Evolutionary conservation across 192 early-diverging fungal species (phyloP), one percentile per base, ranked within the genome.

Genomic region (Coemansia furcata): DNA sequence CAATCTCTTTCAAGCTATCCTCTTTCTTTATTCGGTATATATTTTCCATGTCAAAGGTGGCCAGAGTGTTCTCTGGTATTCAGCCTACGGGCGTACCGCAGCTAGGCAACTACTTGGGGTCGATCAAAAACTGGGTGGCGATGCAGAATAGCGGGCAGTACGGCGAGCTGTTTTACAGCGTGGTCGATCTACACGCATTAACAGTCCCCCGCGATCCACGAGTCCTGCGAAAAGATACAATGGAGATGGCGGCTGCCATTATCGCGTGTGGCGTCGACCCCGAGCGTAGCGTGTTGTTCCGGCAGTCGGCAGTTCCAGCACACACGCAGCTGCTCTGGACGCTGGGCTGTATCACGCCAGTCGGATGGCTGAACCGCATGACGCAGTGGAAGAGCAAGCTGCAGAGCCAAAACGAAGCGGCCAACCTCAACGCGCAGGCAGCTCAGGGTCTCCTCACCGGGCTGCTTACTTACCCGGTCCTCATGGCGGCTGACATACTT

Each of bases 41-140:
- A 40, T 26, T 35, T 32, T 6, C 9, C 9, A 61, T 55, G 52
- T 55, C 52, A 30, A 55, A 55, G 30, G 30, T 55, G 52, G 52
- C 30, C 6, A 33, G 52, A 55, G 78, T 89, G 36, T 88, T 97
- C 49, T 94, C 93, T 6, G 95, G 94, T 1, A 96, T 97, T 67
- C 95, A 97, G 77, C 94, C 96, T 11, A 98, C 96, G 35, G 96
- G 94, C 6, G 86, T 88, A 19, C 94, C 94, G 37, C 96, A 98
- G 69, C 81, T 98, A 23, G 96, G 96, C 59, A 98, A 98, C 77
- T 98, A 96, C 70, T 87, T 96, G 60, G 96, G 96, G 1, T 92
- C 94, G 17, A 79, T 98, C 21, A 78, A 74, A 2, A 93, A 94
- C 82, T 98, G 94, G 96, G 91, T 91, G 2, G 52, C 63, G 0